Base-by-base conservation (phyloP, 2,329 filamentous ascomycete genomes). In the Dactylonectria macrodidyma region DNA sequence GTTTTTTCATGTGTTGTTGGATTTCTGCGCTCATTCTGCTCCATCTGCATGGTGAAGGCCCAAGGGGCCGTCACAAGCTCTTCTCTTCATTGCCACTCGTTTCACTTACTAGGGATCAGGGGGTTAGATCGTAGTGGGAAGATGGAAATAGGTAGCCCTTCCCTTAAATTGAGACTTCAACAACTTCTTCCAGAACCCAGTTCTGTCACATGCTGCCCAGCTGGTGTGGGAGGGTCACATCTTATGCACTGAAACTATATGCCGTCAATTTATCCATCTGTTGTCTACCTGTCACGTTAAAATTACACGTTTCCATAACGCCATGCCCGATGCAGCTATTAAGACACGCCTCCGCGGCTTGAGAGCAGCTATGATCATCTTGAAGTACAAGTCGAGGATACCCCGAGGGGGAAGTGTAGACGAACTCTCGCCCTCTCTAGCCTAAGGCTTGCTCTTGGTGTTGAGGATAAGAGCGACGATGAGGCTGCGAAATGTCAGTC, bases 391-490 rank as follows among this genome's bases (percentile, higher is more conserved):
- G 67, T 65, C 58, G 59, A 67, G 64, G 65, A 59, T 44, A n/a
- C 60, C 33, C 24, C 36, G 41, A 24, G 19, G 50, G 54, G 26
- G 44, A 56, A 47, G 47, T 38, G 47, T 67, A 61, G 62, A 52
- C 46, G 59, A 60, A 38, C 51, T 65, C 22, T 33, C 36, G 51
- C 34, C 54, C 50, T 51, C 22, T 50, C 33, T 47, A 52, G 19
- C 63, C 83, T 82, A 90, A 72, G 88, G 89, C 83, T 87, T 90
- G 85, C 88, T 91, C 86, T 94, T 94, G 70, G 94, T 96, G 89
- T 97, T 97, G 78, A 98, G 89, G 78, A 98, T 95, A 50, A 98
- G 89, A 65, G 93, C 94, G 69, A 98, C 95, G 79, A 98, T 98
- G 73, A 98, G 89, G 52, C 94, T 97, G 75, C 7, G 16, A 10